These are phyloP conservation scores for Trichophyton schoenleinii DNA, from an alignment of 2,329 filamentous ascomycete species.

Conservation along the genomic window DNA sequence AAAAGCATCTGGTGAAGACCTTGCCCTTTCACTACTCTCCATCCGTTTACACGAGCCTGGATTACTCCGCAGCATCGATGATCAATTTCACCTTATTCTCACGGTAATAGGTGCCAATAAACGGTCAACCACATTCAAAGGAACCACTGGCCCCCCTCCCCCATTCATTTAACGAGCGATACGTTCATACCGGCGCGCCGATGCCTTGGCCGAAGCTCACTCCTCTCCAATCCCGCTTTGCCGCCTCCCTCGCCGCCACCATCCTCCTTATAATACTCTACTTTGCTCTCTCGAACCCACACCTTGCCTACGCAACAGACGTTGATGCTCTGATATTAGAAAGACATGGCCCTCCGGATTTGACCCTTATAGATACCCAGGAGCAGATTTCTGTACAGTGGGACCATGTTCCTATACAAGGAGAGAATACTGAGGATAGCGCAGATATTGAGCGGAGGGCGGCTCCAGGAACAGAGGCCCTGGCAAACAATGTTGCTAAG, in stretches of 20 bases:
- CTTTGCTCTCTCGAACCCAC: conserved; percentile 46
- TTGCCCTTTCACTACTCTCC: neutral
- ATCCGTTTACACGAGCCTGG: neutral
- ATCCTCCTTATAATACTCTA: conserved; percentile 49
- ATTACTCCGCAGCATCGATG: neutral
- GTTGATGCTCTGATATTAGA: conserved; percentile 32
- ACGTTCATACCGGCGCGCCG: conserved; percentile 13
- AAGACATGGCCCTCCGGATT: conserved; percentile 38
- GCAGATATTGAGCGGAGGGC: conserved; percentile 49
- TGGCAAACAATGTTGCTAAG: conserved; percentile 54
- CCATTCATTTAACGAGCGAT: neutral
- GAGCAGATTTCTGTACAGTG: conserved; percentile 8
- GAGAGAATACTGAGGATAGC: conserved; percentile 10
- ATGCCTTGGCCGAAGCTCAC: conserved; percentile 43
- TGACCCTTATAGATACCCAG: conserved; percentile 22
- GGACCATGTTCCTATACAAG: conserved; percentile 13
- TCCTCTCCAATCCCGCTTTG: conserved; percentile 59
- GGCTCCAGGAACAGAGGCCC: conserved; percentile 35
- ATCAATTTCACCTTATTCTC: neutral
- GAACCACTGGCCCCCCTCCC: neutral
- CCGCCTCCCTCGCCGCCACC: conserved; percentile 52
- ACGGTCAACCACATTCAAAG: conserved; percentile 47
- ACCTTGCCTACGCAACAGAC: conserved; percentile 52
- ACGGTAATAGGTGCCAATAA: neutral
- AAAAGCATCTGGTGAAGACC: neutral